Evolutionary conservation across 1,139 yeast species (phyloP), one percentile per base, ranked within the genome.

Genomic region (Pichia cactophila): DNA sequence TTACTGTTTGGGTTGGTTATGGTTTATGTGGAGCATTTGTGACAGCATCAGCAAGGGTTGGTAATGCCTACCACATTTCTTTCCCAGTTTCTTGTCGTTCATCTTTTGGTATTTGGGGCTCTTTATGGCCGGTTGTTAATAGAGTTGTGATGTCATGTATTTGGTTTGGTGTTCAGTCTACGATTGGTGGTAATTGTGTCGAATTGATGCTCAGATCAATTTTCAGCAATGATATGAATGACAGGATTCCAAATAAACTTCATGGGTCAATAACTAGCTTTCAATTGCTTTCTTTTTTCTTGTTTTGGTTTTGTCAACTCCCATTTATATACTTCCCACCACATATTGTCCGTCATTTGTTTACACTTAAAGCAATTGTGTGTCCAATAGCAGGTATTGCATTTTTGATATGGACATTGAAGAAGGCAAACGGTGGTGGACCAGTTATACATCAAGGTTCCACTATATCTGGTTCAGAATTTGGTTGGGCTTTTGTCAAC

Each of bases 321-420:
- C 95, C 95, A 12, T 83, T 85, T 56, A 70, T 88, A 56, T 83
- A 86, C 77, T 78, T 88, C 62, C 85, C 84, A 45, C 95, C 95
- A 7, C 95, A 87, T 62, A 75, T 81, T 54, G 76, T 87, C 50
- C 80, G 94, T 64, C 92, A 86, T 65, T 72, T 87, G 60, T 87
- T 87, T 69, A 83, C 95, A 0, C 78, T 80, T 50, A 87, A 87
- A 66, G 86, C 95, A 0, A 73, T 75, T 56, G 69, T 83, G 43
- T 86, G 86, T 44, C 95, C 95, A 11, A 69, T 83, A 54, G 95
- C 94, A 1, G 95, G 94, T 41, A 69, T 87, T 54, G 85, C 81
- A 0, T 86, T 87, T 63, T 70, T 87, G 56, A 74, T 86, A 43
- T 87, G 96, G 96, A 78, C 95, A 6, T 67, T 87, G 51, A 81